phyloP scores from a whole-genome alignment of 1,139 yeast genomes.

The Candida sp. region DNA sequence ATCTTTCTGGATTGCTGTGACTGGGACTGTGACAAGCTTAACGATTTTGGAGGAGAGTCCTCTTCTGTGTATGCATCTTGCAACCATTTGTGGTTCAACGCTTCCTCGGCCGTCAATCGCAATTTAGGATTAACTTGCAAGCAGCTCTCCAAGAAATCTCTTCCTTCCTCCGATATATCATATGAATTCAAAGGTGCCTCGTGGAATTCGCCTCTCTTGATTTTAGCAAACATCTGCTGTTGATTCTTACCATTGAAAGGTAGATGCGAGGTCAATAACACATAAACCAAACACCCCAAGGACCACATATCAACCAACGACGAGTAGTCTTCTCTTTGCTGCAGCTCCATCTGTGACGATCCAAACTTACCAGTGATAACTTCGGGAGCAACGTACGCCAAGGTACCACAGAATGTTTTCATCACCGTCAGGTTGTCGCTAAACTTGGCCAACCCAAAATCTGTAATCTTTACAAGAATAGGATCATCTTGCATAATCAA shows the following conservation, averaged over 20 bases:
- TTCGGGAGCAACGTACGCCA: slow-evolving; percentile 95
- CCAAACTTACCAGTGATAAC: slow-evolving; percentile 76
- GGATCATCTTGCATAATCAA: slow-evolving; percentile 92
- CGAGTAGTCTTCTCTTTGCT: slow-evolving; percentile 56
- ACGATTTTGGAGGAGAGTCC: slow-evolving; percentile 34
- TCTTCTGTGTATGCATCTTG: slow-evolving; percentile 31
- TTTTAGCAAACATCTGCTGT: slow-evolving; percentile 78
- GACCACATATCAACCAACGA: slow-evolving; percentile 97
- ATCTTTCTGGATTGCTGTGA: slow-evolving; percentile 63
- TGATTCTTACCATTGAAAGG: slow-evolving; percentile 96
- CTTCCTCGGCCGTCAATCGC: slow-evolving; percentile 74
- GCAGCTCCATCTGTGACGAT: slow-evolving; percentile 23
- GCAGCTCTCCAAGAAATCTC: slow-evolving; percentile 69
- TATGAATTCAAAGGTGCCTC: slow-evolving; percentile 78
- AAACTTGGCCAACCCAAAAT: slow-evolving; percentile 88
- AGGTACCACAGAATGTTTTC: slow-evolving; percentile 90
- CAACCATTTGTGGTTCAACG: slow-evolving; percentile 76
- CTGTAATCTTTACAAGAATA: slow-evolving; percentile 87
- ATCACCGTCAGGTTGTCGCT: slow-evolving; percentile 77
- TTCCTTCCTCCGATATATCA: slow-evolving; percentile 64
- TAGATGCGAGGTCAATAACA: slow-evolving; percentile 85
- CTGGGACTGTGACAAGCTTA: slow-evolving; percentile 73
- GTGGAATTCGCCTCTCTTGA: slow-evolving; percentile 78
- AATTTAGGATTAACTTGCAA: slow-evolving; percentile 75
- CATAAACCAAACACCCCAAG: slow-evolving; percentile 83